Evolutionary conservation across 176 grass and related monocot species (phyloP).

Genomic region (Cenchrus purpureus): DNA sequence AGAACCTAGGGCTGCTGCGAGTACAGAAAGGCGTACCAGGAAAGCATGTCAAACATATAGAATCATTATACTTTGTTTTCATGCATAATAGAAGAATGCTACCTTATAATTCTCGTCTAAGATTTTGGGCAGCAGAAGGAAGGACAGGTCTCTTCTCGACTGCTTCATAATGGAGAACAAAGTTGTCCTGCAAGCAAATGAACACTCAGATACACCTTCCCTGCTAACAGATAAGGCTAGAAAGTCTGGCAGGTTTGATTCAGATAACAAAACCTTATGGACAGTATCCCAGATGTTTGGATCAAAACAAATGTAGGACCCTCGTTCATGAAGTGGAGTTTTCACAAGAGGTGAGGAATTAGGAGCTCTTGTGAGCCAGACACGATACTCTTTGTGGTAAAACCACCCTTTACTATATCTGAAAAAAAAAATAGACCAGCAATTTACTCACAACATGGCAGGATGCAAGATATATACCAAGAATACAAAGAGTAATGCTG

Average conservation of each 20-base stretch:
- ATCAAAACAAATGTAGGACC: constrained; percentile 80
- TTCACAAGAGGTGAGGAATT: constrained; percentile 67
- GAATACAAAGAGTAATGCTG: constrained; percentile 14
- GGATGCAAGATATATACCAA: not conserved
- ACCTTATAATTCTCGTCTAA: constrained; percentile 67
- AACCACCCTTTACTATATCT: constrained; percentile 89
- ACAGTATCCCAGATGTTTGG: constrained; percentile 72
- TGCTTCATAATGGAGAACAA: constrained; percentile 73
- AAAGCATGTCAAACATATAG: not conserved
- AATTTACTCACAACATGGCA: not conserved
- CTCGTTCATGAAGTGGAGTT: constrained; percentile 73
- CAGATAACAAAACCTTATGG: constrained; percentile 60
- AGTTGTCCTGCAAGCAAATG: constrained; percentile 64
- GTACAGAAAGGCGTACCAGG: constrained; percentile 17
- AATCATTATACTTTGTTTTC: not conserved
- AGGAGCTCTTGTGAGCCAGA: constrained; percentile 78
- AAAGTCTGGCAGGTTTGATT: not conserved
- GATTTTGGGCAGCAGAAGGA: constrained; percentile 54
- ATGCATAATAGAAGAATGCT: not conserved
- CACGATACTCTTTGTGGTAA: constrained; percentile 80
- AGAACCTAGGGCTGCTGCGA: constrained; percentile 32
- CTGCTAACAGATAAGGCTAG: constrained; percentile 14
- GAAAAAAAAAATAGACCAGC: not conserved
- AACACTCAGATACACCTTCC: constrained; percentile 13
- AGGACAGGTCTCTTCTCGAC: constrained; percentile 74